A percentile compares a stretch with the other conserved stretches of the same genome.
Conservation (phyloP, 2,329 filamentous ascomycete genomes). For the Didymella arachidicola region DNA sequence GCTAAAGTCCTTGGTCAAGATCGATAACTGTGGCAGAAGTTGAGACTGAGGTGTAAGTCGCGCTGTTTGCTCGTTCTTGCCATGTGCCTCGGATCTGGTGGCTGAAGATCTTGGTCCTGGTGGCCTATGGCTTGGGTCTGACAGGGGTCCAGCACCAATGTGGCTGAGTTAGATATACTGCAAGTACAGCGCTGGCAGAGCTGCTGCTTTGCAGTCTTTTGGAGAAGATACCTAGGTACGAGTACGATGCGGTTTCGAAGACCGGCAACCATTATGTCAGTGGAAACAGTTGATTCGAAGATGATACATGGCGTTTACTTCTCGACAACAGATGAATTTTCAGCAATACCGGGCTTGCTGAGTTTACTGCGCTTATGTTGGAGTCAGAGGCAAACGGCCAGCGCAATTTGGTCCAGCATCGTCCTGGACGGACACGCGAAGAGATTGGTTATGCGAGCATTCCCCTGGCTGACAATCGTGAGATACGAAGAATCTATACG, state of each 20-base stretch:
- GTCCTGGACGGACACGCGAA: neutral
- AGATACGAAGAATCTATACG: neutral
- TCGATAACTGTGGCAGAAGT: neutral
- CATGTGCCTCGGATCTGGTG: neutral
- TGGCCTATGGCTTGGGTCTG: neutral
- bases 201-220: neutral
- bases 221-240: neutral
- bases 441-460: neutral
- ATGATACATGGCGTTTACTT: neutral
- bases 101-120: neutral
- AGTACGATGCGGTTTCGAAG: neutral
- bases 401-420: neutral
- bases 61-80: neutral
- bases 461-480: neutral
- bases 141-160: neutral
- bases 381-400: neutral
- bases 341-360: no score
- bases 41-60: neutral
- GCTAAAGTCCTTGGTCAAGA: neutral
- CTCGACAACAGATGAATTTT: no score
- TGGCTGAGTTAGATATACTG: neutral
- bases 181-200: neutral
- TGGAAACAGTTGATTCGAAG: neutral
- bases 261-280: neutral
- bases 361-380: neutral